Percentiles rank a stretch among this genome's conserved stretches.
These are phyloP conservation scores for Cucurbita ficifolia DNA, from an alignment of 306 rosid species.

Conservation along the genomic window DNA sequence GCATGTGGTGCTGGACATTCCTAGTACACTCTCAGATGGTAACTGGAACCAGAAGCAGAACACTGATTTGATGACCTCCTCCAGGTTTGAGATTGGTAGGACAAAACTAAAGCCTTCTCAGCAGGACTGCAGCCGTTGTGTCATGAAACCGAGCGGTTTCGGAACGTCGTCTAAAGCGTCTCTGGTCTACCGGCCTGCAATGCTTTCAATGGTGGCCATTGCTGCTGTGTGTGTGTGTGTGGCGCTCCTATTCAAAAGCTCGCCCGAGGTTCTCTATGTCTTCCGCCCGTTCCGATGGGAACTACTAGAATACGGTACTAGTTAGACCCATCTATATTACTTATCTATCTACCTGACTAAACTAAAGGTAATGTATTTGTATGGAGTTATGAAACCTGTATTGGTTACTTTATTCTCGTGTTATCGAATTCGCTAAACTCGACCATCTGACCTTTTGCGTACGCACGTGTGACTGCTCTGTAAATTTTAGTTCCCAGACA, in stretches of 20 bases:
- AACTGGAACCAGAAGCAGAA: slow-evolving; percentile 18
- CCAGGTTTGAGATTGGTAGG: slow-evolving; percentile 40
- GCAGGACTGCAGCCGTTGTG: slow-evolving; percentile 33
- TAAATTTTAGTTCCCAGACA: slow-evolving; percentile 1
- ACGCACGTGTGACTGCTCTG: background rate
- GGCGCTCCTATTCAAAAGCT: slow-evolving; percentile 79
- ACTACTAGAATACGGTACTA: slow-evolving; percentile 45
- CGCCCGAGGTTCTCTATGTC: slow-evolving; percentile 46
- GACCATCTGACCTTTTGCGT: background rate
- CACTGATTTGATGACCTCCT: slow-evolving; percentile 18
- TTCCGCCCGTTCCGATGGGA: slow-evolving; percentile 84
- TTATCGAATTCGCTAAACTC: background rate
- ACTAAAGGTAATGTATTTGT: slow-evolving; percentile 6
- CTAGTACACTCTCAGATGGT: slow-evolving; percentile 23
- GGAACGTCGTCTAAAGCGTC: slow-evolving; percentile 21
- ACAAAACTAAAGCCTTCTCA: slow-evolving; percentile 3
- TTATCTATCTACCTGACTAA: background rate
- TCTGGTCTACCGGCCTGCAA: slow-evolving; percentile 54
- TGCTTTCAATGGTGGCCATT: slow-evolving; percentile 74
- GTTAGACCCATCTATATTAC: slow-evolving; percentile 16
- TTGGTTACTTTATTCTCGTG: background rate
- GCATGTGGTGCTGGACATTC: slow-evolving; percentile 61
- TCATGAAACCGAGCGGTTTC: slow-evolving; percentile 24
- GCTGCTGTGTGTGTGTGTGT: slow-evolving; percentile 86
- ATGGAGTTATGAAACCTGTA: slow-evolving; percentile 8